phyloP scores from a whole-genome alignment of 352 stramenopile species.

The Phytopythium vexans region DNA sequence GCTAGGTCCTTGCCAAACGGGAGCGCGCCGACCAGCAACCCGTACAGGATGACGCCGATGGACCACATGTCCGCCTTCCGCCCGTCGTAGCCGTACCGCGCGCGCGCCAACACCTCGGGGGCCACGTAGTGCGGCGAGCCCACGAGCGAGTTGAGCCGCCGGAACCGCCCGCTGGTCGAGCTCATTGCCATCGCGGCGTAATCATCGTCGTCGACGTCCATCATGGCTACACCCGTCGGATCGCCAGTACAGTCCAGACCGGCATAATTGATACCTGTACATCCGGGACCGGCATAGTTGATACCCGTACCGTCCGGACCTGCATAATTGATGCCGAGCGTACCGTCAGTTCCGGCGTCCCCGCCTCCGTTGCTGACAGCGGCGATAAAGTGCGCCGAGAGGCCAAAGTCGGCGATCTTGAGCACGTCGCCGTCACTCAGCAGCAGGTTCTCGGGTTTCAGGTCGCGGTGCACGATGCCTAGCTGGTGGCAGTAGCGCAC shows the following conservation, averaged over 20 bases:
- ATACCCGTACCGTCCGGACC: no score
- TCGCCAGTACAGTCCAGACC: not conserved
- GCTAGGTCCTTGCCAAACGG: constrained; percentile 95
- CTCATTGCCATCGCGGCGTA: constrained; percentile 26
- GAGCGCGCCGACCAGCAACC: constrained; percentile 89
- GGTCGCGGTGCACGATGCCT: constrained; percentile 93
- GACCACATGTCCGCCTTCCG: constrained; percentile 93
- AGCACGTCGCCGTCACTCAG: constrained; percentile 88
- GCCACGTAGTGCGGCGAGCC: constrained; percentile 97
- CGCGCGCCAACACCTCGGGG: constrained; percentile 92
- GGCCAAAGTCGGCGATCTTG: constrained; percentile 95
- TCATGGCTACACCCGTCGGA: constrained; percentile 4
- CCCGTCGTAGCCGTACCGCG: constrained; percentile 88
- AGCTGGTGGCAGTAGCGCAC: constrained; percentile 90
- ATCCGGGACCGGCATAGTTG: no score
- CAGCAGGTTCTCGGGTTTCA: constrained; percentile 97
- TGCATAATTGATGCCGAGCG: no score
- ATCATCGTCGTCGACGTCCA: constrained; percentile 32
- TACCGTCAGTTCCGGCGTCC: no score
- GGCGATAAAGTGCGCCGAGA: constrained; percentile 91
- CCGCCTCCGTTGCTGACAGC: constrained; percentile 56
- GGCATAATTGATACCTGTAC: no score
- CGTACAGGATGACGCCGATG: constrained; percentile 92
- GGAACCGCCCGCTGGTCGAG: constrained; percentile 48
- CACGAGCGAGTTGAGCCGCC: constrained; percentile 93